Base-by-base conservation (phyloP, 345 rosid species). In the Hevea brasiliensis region DNA sequence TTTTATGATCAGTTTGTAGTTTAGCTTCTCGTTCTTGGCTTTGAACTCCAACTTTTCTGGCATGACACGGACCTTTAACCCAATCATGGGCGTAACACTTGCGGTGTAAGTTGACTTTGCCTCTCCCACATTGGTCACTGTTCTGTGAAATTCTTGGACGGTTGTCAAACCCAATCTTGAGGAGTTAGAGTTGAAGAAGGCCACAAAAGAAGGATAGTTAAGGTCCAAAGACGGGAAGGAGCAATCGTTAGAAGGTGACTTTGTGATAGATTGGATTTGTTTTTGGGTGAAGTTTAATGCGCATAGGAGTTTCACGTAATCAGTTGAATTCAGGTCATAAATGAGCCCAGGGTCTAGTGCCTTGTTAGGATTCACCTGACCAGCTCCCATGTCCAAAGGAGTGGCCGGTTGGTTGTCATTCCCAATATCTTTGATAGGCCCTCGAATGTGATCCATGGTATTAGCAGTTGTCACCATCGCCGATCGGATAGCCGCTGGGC, bases 121-220 rank as follows among this genome's bases (percentile, higher is more conserved):
- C 1, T 72, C 84, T 47, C 81, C 93, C 3, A 85, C 84, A 61
- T 83, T 84, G 8, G 91, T 89, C 81, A 87, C 80, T 0, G 93
- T 89, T 69, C 91, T 78, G 14, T 50, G 72, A 76, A 85, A 87
- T 65, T 81, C 82, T 4, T 41, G 68, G 20, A 55, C 74, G 0
- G 45, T 70, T 7, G 40, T 59, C 27, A 68, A 18, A 54, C 65
- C 15, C 0, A 73, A 21, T 12, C 63, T 62, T 0, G 75, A 68
- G 27, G 35, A 57, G 3, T 72, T 71, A 3, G 61, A 65, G 1
- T 57, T 71, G 57, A 77, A 85, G 54, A 76, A 79, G n/a, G 84
- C 88, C 2, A 90, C 84, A 45, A 90, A 88, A 54, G 93, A 85
- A 65, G 89, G 90, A 76, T 87, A 89, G 70, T 89, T 89, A 8